Conservation (phyloP, 148 eudicot species). For the Rhododendron ovatum region DNA sequence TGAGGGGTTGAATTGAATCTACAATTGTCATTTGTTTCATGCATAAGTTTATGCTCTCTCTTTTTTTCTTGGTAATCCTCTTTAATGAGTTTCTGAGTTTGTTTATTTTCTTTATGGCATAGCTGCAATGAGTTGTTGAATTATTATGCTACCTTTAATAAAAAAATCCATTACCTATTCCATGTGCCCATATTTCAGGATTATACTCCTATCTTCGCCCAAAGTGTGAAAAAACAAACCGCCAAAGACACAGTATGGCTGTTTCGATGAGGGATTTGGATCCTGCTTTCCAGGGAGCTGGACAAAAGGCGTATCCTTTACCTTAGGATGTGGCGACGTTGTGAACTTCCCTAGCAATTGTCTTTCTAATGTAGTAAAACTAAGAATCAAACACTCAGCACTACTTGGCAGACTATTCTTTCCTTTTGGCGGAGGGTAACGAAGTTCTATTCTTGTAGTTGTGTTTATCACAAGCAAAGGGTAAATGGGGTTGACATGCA, state of each 20-base stretch:
- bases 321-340: neutral
- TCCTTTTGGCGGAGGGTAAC: neutral
- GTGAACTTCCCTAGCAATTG: neutral
- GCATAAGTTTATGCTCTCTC: neutral
- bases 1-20: neutral
- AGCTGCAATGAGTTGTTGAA: slow-evolving; percentile 9
- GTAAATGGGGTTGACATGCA: neutral
- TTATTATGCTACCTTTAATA: slow-evolving; percentile 10
- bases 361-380: neutral
- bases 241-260: slow-evolving; percentile 45
- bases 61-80: slow-evolving; percentile 1
- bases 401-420: neutral
- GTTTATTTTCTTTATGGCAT: neutral
- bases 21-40: neutral
- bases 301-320: slow-evolving; percentile 98
- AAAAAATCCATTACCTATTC: slow-evolving; percentile 2
- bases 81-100: neutral
- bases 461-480: neutral
- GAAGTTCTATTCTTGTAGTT: neutral
- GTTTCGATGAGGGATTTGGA: slow-evolving; percentile 86
- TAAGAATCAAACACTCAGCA: neutral
- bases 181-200: slow-evolving; percentile 21
- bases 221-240: slow-evolving; percentile 5
- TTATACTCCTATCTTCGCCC: slow-evolving; percentile 13
- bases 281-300: slow-evolving; percentile 88